Evolutionary conservation across 2,329 filamentous ascomycete genomes (phyloP).

Genomic region (Aspergillus amoenus): DNA sequence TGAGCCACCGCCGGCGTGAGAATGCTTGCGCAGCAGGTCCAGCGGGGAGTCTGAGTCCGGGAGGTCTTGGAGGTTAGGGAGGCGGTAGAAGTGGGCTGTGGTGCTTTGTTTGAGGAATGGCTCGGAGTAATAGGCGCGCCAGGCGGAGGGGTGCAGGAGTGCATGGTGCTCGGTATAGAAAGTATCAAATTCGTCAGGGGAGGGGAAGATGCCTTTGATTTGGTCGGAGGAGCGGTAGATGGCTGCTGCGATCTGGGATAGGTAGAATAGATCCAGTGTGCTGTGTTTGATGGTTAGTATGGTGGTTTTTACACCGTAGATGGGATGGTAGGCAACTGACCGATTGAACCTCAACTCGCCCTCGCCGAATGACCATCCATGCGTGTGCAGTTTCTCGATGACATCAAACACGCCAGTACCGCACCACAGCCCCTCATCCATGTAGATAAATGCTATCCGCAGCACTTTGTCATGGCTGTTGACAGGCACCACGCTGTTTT

Average conservation of each 20-base stretch:
- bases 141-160: constrained; percentile 16
- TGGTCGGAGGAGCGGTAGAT: constrained; percentile 19
- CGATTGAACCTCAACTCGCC: constrained; percentile 23
- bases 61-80: constrained; percentile 22
- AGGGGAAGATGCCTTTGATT: constrained; percentile 14
- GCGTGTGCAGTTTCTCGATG: constrained; percentile 21
- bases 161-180: constrained; percentile 18
- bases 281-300: constrained; percentile 14
- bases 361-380: constrained; percentile 21
- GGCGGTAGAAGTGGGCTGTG: constrained; percentile 23
- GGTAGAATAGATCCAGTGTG: constrained; percentile 24
- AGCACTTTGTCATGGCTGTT: constrained; percentile 20
- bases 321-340: constrained; percentile 11
- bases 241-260: constrained; percentile 20
- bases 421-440: constrained; percentile 19
- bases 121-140: constrained; percentile 15
- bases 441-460: constrained; percentile 22
- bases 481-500: constrained; percentile 18
- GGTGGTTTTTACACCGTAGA: too few relatives aligned
- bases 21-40: constrained; percentile 3
- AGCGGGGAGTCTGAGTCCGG: constrained; percentile 20
- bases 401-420: constrained; percentile 19
- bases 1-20: constrained; percentile 5
- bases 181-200: constrained; percentile 15
- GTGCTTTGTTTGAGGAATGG: constrained; percentile 17